Evolutionary conservation across 345 rosid genomes (phyloP), one percentile per base, ranked within the genome.

Genomic region (Syzygium jambos): DNA sequence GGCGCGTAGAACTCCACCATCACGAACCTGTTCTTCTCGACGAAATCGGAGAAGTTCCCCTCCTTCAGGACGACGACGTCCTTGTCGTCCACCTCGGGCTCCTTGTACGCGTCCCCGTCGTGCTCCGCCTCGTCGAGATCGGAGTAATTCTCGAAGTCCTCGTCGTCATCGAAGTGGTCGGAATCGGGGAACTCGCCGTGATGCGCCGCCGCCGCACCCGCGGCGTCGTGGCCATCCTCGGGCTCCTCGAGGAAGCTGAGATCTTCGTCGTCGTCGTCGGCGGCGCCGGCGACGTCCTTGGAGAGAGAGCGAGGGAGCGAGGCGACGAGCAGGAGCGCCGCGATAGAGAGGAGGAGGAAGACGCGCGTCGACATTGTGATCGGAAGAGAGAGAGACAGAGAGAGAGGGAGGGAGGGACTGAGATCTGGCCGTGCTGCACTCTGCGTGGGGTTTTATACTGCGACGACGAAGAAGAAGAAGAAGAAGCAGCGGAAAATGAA

Each of bases 1-100:
- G 99, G 98, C 17, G 99, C 99, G 91, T 98, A 98, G 91, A 98
- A 98, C 87, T 98, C 99, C 29, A 98, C 98, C 99, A 98, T 92
- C 30, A 96, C 99, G 89, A 91, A 96, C 90, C 92, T 91, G 86
- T 95, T 92, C 8, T 92, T 94, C 91, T 91, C 93, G 25, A 95
- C 87, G 88, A 93, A 89, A 51, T 93, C 95, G 43, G 92, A 95
- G 93, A 98, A 95, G 88, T 98, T 98, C 10, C 96, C 87, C 80
- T 93, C 95, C 91, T 92, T 96, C 89, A 98, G 86, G 57, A 98
- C 93, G 30, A 96, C 98, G 11, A 98, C 99, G 90, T 98, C 99
- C 90, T 93, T 95, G 73, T 96, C 99, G 87, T 98, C 99, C 43
- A 98, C 78, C 63, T 93, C 93, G 21, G 97, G 95, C 85, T 87